phyloP scores from a whole-genome alignment of 2,329 filamentous ascomycete genomes.

The Didymella arachidicola region DNA sequence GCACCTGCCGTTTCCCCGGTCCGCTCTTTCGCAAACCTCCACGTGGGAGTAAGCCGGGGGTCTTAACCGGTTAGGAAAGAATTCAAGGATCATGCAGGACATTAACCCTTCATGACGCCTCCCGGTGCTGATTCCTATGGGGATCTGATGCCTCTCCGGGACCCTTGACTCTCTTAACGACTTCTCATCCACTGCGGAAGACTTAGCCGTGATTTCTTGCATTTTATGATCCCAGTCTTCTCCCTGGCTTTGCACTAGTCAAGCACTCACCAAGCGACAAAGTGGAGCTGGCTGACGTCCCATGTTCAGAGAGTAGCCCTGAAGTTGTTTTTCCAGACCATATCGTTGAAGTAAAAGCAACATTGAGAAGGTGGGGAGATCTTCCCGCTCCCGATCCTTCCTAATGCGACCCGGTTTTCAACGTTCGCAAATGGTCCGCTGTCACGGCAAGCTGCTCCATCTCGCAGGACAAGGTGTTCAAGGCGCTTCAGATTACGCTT shows the following conservation, averaged over 20 bases:
- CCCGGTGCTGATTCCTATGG: neutral
- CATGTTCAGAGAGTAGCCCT: neutral
- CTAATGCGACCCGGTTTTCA: neutral
- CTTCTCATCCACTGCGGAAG: neutral
- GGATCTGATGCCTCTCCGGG: neutral
- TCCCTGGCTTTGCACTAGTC: neutral
- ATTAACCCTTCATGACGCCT: neutral
- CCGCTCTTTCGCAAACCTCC: slow-evolving; percentile 2
- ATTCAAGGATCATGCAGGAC: neutral
- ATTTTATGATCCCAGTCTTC: neutral
- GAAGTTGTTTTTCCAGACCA: neutral
- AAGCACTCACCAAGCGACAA: neutral
- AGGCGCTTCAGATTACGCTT: neutral
- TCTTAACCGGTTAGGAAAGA: neutral
- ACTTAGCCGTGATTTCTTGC: neutral
- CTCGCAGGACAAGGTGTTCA: neutral
- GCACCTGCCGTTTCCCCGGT: slow-evolving; percentile 10
- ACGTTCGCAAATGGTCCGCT: neutral
- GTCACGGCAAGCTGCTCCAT: neutral
- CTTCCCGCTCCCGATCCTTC: neutral
- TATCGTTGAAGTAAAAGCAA: neutral
- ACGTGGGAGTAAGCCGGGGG: slow-evolving; percentile 2
- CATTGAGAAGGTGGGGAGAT: slow-evolving; percentile 4
- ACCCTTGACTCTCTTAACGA: neutral
- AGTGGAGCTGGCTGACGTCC: neutral